phyloP scores from a whole-genome alignment of 2,329 filamentous ascomycete species.

The Paraphoma sp. region DNA sequence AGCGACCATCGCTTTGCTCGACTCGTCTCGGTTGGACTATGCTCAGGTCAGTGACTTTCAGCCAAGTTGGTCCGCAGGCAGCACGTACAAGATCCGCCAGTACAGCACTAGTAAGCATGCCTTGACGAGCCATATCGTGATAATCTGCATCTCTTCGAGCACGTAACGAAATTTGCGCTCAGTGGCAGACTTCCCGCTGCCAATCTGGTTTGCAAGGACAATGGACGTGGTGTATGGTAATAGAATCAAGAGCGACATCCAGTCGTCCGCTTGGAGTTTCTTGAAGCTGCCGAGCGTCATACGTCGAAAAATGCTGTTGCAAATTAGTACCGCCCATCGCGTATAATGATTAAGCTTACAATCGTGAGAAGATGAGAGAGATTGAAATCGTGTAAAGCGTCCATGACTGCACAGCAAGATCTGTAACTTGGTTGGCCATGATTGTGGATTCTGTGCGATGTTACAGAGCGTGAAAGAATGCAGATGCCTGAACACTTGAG shows the following conservation, averaged over 20 bases:
- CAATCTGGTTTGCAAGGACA: slow-evolving; percentile 20
- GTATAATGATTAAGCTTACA: slow-evolving; percentile 12
- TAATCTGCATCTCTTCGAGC: slow-evolving; percentile 34
- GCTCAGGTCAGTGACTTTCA: slow-evolving; percentile 1
- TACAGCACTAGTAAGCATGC: slow-evolving; percentile 36
- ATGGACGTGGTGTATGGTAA: slow-evolving; percentile 29
- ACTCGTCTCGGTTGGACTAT: slow-evolving; percentile 18
- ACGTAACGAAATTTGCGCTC: slow-evolving; percentile 27
- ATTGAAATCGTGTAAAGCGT: slow-evolving; percentile 27
- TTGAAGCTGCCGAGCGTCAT: slow-evolving; percentile 27
- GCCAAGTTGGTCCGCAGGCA: not conserved
- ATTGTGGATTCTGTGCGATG: not conserved
- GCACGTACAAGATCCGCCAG: slow-evolving; percentile 37
- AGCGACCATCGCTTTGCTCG: slow-evolving; percentile 14
- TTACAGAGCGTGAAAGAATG: not conserved
- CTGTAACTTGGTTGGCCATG: slow-evolving; percentile 1
- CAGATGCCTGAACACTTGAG: not conserved
- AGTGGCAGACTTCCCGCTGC: not conserved
- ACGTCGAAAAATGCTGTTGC: slow-evolving; percentile 23
- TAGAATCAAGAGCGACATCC: slow-evolving; percentile 32
- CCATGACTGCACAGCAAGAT: slow-evolving; percentile 32
- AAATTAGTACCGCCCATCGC: not conserved
- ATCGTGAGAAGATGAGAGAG: slow-evolving; percentile 27
- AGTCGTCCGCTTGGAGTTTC: slow-evolving; percentile 37
- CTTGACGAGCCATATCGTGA: slow-evolving; percentile 36